Base-by-base conservation (phyloP, 163 green algal genomes). In the Chlamydomonas reinhardtii region DNA sequence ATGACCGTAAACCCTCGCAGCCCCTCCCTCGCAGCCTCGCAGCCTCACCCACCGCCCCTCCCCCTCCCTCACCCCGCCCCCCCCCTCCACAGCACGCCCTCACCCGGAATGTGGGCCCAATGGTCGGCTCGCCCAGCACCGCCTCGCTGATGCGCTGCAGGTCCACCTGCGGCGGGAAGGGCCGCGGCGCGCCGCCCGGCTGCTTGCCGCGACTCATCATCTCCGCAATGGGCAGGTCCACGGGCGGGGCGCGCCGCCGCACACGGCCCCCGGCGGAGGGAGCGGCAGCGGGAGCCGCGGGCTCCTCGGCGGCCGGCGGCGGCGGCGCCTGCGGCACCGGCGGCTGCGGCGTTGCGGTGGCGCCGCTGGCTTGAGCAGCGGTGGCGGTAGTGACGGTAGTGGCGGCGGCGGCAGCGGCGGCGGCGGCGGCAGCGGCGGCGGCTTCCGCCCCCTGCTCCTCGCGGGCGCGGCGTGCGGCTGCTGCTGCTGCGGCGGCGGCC, bases 121-220 rank as follows among this genome's bases (percentile, higher is more conserved):
- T 74, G 69, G n/a, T 37, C 24, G 77, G 77, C 11, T 76, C 65
- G 19, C 77, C 77, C 29, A 84, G 32, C 8, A 84, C 20, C 8
- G 77, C 68, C 0, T 84, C 65, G 15, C 9, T 25, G n/a, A 84
- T 25, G 43, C 77, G 77, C n/a, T 34, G 65, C 11, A 76, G 31
- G 77, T 84, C 77, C 39, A 84, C 29, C 14, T 48, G 65, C 16
- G 77, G 77, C 66, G 77, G 77, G 39, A 84, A 76, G 48, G 68
- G n/a, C 22, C 48, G 77, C 43, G n/a, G 31, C 12, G 73, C 12
- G 76, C 14, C 65, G 76, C 5, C 15, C 3, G 64, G 17, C 17
- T 25, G 29, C 34, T 48, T 48, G 39, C 39, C 43, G 31, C 39
- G n/a, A 43, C 1, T 17, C 39, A 73, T 43, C 15, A 84, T 65